Evolutionary conservation across 495 filamentous ascomycete genomes (phyloP), one percentile per base, ranked within the genome.

Genomic region (Aspergillus panamensis): DNA sequence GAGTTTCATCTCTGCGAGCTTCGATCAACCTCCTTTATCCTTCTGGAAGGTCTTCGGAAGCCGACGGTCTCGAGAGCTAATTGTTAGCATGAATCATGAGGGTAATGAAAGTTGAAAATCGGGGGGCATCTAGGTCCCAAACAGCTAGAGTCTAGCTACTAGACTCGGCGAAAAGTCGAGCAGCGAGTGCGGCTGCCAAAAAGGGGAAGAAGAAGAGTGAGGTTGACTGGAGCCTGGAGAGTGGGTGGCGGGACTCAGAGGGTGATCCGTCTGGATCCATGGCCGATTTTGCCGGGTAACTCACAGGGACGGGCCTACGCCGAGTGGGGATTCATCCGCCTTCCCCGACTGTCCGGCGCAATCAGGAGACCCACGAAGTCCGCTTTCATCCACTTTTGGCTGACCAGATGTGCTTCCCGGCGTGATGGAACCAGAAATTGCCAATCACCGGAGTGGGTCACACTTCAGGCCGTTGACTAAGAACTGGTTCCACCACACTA

Each of bases 261-360:
- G 25, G 25, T 25, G 25, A 25, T 25, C 25, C 25, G 55, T 43
- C 50, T 40, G 42, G 54, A 53, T 30, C 44, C 51, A 50, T 35
- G 20, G 55, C 44, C 43, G 57, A 53, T 16, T 44, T 39, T 31
- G 57, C 54, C 62, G 62, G 62, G 55, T 55, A 62, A 25, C 25
- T 25, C 2, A 52, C 52, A 53, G 61, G 57, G 61, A 63, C 61
- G 61, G 62, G 58, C 57, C 60, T 57, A 48, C 54, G 60, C 62
- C 51, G 59, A 62, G 65, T 64, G 65, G 65, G 53, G 56, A 20
- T 3, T 30, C 40, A 48, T 62, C 62, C 62, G 62, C 55, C 53
- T 67, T 67, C 65, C 65, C 65, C 65, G 62, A 62, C 44, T 20
- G 40, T 44, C 43, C 55, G 57, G 50, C 40, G 58, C 58, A 54